Evolutionary conservation across 1,284 basidiomycete genomes (phyloP), one percentile per base, ranked within the genome.

Genomic region (Singerocomus inundabilis): DNA sequence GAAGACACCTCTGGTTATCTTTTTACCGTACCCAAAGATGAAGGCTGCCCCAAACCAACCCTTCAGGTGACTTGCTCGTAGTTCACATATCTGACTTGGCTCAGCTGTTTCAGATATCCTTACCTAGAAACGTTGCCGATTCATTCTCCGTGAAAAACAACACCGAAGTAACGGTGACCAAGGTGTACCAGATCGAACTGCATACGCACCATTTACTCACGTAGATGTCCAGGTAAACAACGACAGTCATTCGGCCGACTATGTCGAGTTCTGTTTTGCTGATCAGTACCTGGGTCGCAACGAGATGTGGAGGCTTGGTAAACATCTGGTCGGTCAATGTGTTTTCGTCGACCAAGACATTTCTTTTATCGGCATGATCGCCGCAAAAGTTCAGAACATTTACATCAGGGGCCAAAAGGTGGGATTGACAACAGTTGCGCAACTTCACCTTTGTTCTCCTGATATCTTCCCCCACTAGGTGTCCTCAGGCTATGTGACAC

Each of bases 231-330:
- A 92, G 89, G 82, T 92, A 26, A 80, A 89, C 56, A 81, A 79
- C 53, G 70, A 75, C 6, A 71, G 74, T 32, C 82, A 81, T 56
- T 78, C 77, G 34, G 90, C 90, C 2, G 88, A 93, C 56, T 90
- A 88, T 63, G 78, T 96, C 45, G 94, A 97, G 62, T 79, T 97
- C 47, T 83, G 84, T 41, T 97, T 97, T 65, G 87, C 90, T 58
- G 93, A 96, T 62, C 92, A 94, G 64, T 95, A 95, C 62, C 76
- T 96, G 10, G 93, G 92, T 24, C 82, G 94, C 46, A 91, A 91
- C 48, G 93, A 96, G 59, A 94, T 95, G 91, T 96, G 93, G 88
- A 78, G 90, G 37, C 75, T 95, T 12, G 82, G 83, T 26, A 84
- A 88, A 65, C 78, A 84, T 45, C 76, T 96, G 33, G 82, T 85